Evolutionary conservation across 257 asterid genomes (phyloP), one percentile per base, ranked within the genome.

Genomic region (Rehmannia glutinosa): DNA sequence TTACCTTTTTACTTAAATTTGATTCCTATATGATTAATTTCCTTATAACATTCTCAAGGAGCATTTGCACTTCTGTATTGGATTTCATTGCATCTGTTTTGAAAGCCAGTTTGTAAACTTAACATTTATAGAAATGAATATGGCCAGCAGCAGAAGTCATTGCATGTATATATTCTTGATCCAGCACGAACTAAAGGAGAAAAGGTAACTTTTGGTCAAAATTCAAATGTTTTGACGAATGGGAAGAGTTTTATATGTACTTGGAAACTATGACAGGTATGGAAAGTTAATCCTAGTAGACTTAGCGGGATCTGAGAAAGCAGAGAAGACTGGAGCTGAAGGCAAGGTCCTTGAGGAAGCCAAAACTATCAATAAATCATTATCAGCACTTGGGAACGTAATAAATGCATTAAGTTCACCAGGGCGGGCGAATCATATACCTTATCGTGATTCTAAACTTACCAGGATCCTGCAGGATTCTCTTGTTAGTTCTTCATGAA

Each of bases 301-400:
- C 84, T 80, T 91, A 66, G 97, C 97, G 9, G 96, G 97, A 49
- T 91, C 97, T 51, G 97, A 91, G 82, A 91, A 91, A 80, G 95
- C 81, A 64, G 96, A 91, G 80, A 88, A 73, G 74, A 91, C 95
- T 63, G 91, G 96, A 61, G 97, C 97, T 61, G 97, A 83, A 81
- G 95, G 97, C 62, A 84, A 74, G 79, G 86, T 86, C 74, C 95
- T 91, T 35, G 97, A 91, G 75, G 97, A 91, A 83, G 96, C 97
- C 68, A 91, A 91, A 82, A 80, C 89, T 63, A 88, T 91, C 77
- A 91, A 91, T 75, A 89, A 82, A 75, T 91, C 97, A 53, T 81
- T 91, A 68, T 86, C 96, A 50, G 87, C 95, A 54, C 92, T 91
- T 32, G 97, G 97, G 59, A 91, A 91, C 32, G 97, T 88, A 51